A percentile compares a stretch with the other conserved stretches of the same genome.
Conservation (phyloP, 805 yeast species). For the Tetrapisispora namnaoensis region DNA sequence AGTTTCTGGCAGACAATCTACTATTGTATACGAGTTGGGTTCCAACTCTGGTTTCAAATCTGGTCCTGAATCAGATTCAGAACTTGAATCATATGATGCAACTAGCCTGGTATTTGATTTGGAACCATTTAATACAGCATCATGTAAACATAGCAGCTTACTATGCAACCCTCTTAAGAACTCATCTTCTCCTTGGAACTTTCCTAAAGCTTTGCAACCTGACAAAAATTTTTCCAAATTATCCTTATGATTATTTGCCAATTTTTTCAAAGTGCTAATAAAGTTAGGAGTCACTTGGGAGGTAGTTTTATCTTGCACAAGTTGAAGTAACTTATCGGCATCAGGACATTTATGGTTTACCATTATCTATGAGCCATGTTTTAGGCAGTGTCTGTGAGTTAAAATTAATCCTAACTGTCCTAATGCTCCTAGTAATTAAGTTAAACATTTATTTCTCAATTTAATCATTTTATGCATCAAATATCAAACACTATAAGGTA, state of each 20-base stretch:
- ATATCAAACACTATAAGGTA: too few species aligned
- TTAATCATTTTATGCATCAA: too few species aligned
- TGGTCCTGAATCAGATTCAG: not conserved
- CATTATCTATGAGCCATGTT: not conserved
- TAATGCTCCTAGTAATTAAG: too few species aligned
- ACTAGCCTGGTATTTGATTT: not conserved
- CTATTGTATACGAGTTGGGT: too few species aligned
- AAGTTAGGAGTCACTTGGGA: conserved; percentile 18
- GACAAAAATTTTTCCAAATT: conserved; percentile 12
- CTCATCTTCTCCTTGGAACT: conserved; percentile 14
- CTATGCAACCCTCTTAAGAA: conserved; percentile 8
- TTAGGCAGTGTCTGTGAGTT: too few species aligned
- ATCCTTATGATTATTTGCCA: conserved; percentile 10
- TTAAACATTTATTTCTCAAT: too few species aligned
- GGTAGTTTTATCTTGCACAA: conserved; percentile 15
- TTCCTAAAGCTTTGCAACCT: conserved; percentile 21
- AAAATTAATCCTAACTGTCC: too few species aligned
- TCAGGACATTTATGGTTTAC: not conserved
- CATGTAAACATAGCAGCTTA: not conserved
- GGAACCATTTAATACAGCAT: not conserved
- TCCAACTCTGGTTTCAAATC: not conserved
- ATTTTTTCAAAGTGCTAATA: conserved; percentile 11
- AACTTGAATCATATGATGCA: not conserved
- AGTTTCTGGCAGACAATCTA: too few species aligned
- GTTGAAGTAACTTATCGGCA: not conserved